Evolutionary conservation across 352 stramenopile species (phyloP), one percentile per base, ranked within the genome.

Genomic region (Pythium biforme): DNA sequence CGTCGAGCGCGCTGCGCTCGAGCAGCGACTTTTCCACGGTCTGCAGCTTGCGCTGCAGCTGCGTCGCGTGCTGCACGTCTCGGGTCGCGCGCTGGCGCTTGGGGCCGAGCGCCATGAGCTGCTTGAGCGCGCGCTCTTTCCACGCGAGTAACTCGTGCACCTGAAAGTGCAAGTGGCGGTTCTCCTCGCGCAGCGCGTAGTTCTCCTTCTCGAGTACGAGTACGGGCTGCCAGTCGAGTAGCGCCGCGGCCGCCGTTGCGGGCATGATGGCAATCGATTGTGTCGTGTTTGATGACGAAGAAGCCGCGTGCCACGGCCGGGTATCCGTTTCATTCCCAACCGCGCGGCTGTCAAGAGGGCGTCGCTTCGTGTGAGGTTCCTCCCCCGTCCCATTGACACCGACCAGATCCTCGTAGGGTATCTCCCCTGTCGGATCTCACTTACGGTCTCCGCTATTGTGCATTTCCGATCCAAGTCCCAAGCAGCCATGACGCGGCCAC

Each of bases 111-210:
- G 71, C 55, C 4, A 81, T 60, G 73, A 92, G 82, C 61, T 90
- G 77, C 15, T 73, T 69, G 49, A 90, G 61, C n/a, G 81, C 77
- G 45, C 76, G 78, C 29, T 87, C 81, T 51, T 90, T 90, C 81
- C 81, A 90, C 0, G 46, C 62, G 51, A 86, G 62, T 40, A 90
- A 51, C 61, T 88, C 81, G 25, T 68, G 68, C 27, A 88, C 69
- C 45, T 90, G 69, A 25, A 65, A 79, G 19, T 75, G 73, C 48
- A 86, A 37, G 43, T 71, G 62, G 3, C 74, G 69, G 48, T 83
- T 86, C 64, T 88, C 74, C 31, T 88, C 77, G 19, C 77, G 80
- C 27, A 89, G 55, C 25, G 83, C 68, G 55, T 81, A 89, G 68
- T 89, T 89, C 27, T 83, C 76, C 51, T 83, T 79, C 62, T 89